Evolutionary conservation across 257 asterid species (phyloP).

Genomic region (Ilex aquifolium): DNA sequence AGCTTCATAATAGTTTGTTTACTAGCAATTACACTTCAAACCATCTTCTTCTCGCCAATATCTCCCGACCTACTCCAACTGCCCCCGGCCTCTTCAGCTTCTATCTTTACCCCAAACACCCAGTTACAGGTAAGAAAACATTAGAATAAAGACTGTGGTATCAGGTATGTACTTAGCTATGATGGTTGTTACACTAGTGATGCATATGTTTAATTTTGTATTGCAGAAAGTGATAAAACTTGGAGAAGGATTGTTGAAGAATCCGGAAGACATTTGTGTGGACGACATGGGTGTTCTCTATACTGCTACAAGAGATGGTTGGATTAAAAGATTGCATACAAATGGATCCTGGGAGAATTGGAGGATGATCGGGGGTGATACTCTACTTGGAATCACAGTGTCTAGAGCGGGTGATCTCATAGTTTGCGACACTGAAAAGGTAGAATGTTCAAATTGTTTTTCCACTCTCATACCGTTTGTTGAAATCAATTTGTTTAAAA

Average conservation of each 20-base stretch:
- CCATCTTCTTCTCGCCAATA: constrained; percentile 29
- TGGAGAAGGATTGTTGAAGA: constrained; percentile 52
- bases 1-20: constrained; percentile 25
- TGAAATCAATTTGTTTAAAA: too few species aligned
- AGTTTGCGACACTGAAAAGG: constrained; percentile 49
- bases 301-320: constrained; percentile 68
- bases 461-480: too few species aligned
- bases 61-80: constrained; percentile 30
- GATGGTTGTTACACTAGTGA: not conserved
- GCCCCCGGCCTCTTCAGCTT: constrained; percentile 26
- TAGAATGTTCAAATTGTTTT: constrained; percentile 1
- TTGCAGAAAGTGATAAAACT: constrained; percentile 48
- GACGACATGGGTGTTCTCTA: constrained; percentile 41
- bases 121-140: constrained; percentile 42
- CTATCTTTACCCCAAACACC: constrained; percentile 29
- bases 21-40: constrained; percentile 33
- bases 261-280: constrained; percentile 53
- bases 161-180: not conserved
- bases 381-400: constrained; percentile 37
- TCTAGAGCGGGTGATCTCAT: constrained; percentile 44
- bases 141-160: not conserved
- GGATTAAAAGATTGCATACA: constrained; percentile 40
- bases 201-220: not conserved
- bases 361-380: constrained; percentile 24
- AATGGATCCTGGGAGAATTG: constrained; percentile 63